Evolutionary conservation across 257 asterid genomes (phyloP), one percentile per base, ranked within the genome.

Genomic region (Osmanthus fragrans): DNA sequence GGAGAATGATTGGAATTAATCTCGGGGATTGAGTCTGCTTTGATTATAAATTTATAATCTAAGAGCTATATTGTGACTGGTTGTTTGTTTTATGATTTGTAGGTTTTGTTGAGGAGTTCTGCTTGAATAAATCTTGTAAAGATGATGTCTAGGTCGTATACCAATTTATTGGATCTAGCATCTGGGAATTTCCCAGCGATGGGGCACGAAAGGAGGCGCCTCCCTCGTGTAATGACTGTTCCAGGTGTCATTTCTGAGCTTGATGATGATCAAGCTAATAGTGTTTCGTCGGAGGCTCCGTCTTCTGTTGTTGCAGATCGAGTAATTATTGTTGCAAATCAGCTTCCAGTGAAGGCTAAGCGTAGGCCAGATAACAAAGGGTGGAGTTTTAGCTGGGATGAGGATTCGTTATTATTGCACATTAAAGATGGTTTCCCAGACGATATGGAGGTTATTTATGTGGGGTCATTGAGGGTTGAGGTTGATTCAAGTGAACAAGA

Each of bases 381-480:
- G 11, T 87, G 89, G 91, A 81, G 83, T 79, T 87, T 87, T 78
- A 87, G 89, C 74, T 87, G 86, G 91, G 89, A 87, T 37, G 87
- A 87, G 69, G 91, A 87, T 82, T 87, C 91, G 7, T 79, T 87
- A 58, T 77, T 82, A 23, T 71, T 80, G 72, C 86, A 84, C 81
- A 82, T 87, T 30, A 87, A 87, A 56, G 87, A 87, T 66, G 91
- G 91, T n/a, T 82, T 87, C 39, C 84, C 91, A 0, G 88, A 82
- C 16, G 91, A 87, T 15, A 87, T 82, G 84, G 91, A 87, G 77
- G 86, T 87, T 54, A 74, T 87, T 15, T 87, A 87, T 73, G 86
- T 87, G 21, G 91, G 91, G 34, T 87, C 87, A 63, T 77, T 87
- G 45, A 85, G 72, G 77, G 88, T 78, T 30, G 91, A 87, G 80